Evolutionary conservation across 495 filamentous ascomycete genomes (phyloP), one percentile per base, ranked within the genome.

Genomic region (Usnea hakonensis): DNA sequence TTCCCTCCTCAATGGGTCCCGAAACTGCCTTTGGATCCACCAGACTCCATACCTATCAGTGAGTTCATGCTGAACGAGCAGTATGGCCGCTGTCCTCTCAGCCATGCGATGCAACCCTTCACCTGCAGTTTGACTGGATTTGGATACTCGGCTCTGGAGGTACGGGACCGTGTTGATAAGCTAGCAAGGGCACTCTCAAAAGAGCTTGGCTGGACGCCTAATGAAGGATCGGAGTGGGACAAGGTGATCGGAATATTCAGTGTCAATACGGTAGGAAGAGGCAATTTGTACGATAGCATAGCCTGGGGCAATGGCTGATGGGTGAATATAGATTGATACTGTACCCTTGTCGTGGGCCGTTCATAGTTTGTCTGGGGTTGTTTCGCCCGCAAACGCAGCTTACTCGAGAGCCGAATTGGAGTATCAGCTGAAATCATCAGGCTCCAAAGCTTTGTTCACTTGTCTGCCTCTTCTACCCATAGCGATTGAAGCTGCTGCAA

Each of bases 51-150:
- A 64, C 81, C 90, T 0, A 79, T 96, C 58, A 78, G 81, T 66
- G 86, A 95, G 52, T 95, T 95, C 72, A 89, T 94, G 79, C 80
- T 85, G 50, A 82, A 83, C 64, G 90, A 95, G 64, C 73, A 78
- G 60, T 82, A 90, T 74, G 89, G 89, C 44, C 82, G 90, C 56
- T 73, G 77, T 58, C 79, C 89, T 10, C 73, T 91, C 10, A 77
- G 76, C 11, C 76, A 81, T 66, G 88, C 90, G 9, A 76, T 76
- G 56, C 80, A 89, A 53, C 90, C 90, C 14, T 96, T 87, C 74
- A 95, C 89, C 17, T 95, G 91, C 68, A 91, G 90, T 17, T 57
- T 95, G 53, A 84, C 83, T 9, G 90, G 90, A 55, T 83, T 81
- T 70, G 82, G 83, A 19, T 92, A 87, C 73, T 85, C 87, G 11